Conservation (phyloP, 1,139 yeast genomes). For the Meyerozyma smithsonii region DNA sequence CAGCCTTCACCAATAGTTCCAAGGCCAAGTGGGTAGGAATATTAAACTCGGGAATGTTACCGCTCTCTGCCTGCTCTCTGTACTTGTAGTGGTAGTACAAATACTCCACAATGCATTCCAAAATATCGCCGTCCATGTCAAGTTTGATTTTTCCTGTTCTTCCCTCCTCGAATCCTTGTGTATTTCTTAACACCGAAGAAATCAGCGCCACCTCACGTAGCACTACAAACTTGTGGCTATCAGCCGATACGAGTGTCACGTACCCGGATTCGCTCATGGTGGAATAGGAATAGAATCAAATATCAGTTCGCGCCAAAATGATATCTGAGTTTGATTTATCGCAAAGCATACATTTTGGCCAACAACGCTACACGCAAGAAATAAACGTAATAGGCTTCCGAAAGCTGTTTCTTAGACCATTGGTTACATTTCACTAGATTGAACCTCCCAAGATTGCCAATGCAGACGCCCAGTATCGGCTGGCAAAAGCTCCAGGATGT, state of each 20-base stretch:
- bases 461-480: constrained; percentile 40
- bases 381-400: too few species aligned
- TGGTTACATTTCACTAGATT: too few species aligned
- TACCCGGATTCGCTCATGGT: constrained; percentile 20
- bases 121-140: constrained; percentile 68
- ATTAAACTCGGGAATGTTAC: constrained; percentile 75
- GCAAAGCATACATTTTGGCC: background rate
- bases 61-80: constrained; percentile 50
- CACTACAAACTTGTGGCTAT: constrained; percentile 61
- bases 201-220: constrained; percentile 76
- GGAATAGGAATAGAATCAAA: too few species aligned
- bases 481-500: constrained; percentile 67
- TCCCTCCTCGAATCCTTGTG: constrained; percentile 58
- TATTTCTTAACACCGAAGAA: constrained; percentile 73
- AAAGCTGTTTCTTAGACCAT: too few species aligned
- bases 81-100: constrained; percentile 72
- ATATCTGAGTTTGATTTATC: background rate
- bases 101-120: constrained; percentile 84
- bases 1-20: constrained; percentile 88
- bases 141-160: constrained; percentile 45
- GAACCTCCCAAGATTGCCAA: constrained; percentile 2
- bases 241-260: constrained; percentile 73
- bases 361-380: too few species aligned
- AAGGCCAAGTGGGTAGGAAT: constrained; percentile 93
- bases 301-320: background rate